Conservation (phyloP, 1,284 basidiomycete genomes). For the Stygiomarasmius scandens region DNA sequence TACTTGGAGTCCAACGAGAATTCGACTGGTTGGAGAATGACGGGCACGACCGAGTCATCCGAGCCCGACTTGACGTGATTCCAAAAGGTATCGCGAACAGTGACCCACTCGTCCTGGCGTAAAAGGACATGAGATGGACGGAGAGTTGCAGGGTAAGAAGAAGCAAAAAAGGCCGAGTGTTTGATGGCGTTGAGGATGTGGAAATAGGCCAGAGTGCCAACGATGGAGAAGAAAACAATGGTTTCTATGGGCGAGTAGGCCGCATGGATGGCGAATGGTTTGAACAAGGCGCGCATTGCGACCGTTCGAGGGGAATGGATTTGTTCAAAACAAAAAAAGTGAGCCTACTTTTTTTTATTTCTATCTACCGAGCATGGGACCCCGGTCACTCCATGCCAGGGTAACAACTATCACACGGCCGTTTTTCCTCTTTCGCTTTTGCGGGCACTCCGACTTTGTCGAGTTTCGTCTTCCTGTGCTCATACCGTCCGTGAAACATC, state of each 20-base stretch:
- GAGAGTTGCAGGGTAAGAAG: slow-evolving; percentile 45
- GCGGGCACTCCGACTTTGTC: too few relatives aligned
- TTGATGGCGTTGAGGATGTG: slow-evolving; percentile 88
- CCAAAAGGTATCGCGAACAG: slow-evolving; percentile 56
- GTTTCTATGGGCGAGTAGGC: slow-evolving; percentile 79
- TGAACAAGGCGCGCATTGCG: slow-evolving; percentile 56
- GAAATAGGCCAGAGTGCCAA: slow-evolving; percentile 91
- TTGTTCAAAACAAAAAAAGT: neutral
- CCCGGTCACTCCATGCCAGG: too few relatives aligned
- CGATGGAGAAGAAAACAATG: slow-evolving; percentile 84
- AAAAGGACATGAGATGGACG: slow-evolving; percentile 58
- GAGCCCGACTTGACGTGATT: slow-evolving; percentile 34
- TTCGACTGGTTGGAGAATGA: slow-evolving; percentile 70
- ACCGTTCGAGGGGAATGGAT: neutral
- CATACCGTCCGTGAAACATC: too few relatives aligned
- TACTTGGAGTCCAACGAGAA: slow-evolving; percentile 50
- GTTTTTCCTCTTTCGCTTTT: too few relatives aligned
- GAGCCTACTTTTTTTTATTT: neutral
- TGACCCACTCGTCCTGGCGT: slow-evolving; percentile 56
- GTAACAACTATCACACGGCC: too few relatives aligned
- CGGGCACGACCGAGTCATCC: slow-evolving; percentile 34
- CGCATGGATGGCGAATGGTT: slow-evolving; percentile 65
- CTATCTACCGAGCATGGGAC: too few relatives aligned
- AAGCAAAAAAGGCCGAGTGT: slow-evolving; percentile 68
- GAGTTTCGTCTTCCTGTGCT: too few relatives aligned